These are phyloP conservation scores for Hygrophorus pudorinus DNA, from an alignment of 768 basidiomycete species.

Conservation along the genomic window DNA sequence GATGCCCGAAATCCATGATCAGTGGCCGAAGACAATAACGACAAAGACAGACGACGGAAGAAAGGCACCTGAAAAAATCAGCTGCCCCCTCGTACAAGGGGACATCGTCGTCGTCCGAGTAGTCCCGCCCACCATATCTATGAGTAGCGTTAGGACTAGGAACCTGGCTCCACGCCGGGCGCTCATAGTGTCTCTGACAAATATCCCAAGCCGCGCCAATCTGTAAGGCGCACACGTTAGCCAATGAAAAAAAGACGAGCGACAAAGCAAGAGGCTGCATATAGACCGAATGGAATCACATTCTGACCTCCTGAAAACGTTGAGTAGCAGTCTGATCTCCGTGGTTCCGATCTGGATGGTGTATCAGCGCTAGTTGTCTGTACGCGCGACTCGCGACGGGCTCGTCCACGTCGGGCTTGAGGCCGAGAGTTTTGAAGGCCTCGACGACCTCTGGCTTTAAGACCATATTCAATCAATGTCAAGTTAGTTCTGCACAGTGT, in stretches of 20 bases:
- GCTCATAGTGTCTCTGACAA: constrained; percentile 24
- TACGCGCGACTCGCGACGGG: constrained; percentile 20
- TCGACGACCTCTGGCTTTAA: constrained; percentile 19
- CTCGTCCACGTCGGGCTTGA: constrained; percentile 17
- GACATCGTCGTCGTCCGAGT: constrained; percentile 17
- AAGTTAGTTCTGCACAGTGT: too few species aligned
- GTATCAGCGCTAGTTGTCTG: constrained; percentile 21
- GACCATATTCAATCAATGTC: constrained; percentile 10
- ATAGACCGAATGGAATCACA: constrained; percentile 2
- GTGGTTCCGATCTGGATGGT: constrained; percentile 26
- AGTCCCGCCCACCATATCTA: not conserved
- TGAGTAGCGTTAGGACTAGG: constrained; percentile 3
- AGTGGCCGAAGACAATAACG: not conserved
- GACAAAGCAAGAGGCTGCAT: constrained; percentile 8
- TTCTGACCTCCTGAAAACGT: constrained; percentile 23
- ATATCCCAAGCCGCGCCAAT: constrained; percentile 28
- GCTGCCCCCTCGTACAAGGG: constrained; percentile 19
- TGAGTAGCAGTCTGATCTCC: constrained; percentile 22
- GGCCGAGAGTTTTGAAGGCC: constrained; percentile 19
- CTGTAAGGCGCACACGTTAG: constrained; percentile 6
- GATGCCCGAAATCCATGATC: constrained; percentile 1
- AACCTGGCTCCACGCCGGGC: constrained; percentile 20
- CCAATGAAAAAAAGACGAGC: not conserved
- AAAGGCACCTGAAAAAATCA: constrained; percentile 19
- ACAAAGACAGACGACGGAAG: not conserved